phyloP scores from a whole-genome alignment of 352 stramenopile genomes.

The Stephanocyclus meneghinianus region DNA sequence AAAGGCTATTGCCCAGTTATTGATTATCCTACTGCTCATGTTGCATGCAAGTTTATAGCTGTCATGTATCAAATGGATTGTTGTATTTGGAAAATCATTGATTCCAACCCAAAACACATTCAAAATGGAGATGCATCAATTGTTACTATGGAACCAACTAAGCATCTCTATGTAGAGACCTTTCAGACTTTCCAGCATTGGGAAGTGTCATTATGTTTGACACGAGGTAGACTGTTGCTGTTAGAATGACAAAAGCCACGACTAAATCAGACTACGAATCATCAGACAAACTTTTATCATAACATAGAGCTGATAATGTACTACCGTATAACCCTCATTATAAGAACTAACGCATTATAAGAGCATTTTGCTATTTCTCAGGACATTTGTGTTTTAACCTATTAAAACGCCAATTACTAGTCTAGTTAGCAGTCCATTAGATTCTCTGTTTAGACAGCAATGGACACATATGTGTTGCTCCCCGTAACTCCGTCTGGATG shows the following conservation, averaged over 20 bases:
- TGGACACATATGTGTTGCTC: too few species aligned
- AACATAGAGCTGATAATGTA: too few species aligned
- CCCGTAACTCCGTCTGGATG: too few species aligned
- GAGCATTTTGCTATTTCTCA: too few species aligned
- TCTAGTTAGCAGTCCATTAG: too few species aligned
- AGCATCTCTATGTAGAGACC: conserved; percentile 95
- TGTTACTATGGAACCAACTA: conserved; percentile 91
- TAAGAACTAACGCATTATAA: too few species aligned
- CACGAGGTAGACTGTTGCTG: conserved; percentile 94
- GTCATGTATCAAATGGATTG: conserved; percentile 97
- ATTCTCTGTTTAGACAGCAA: too few species aligned
- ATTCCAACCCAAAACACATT: conserved; percentile 91
- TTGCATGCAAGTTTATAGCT: conserved; percentile 92
- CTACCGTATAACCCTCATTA: too few species aligned
- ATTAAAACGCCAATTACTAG: too few species aligned
- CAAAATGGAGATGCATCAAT: conserved; percentile 95
- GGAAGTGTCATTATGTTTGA: conserved; percentile 96
- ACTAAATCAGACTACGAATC: not conserved
- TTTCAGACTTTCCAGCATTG: conserved; percentile 94
- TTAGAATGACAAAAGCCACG: conserved; percentile 93
- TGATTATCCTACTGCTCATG: conserved; percentile 95
- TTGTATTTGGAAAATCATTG: conserved; percentile 92
- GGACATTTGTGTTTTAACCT: too few species aligned
- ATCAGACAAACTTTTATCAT: not conserved
- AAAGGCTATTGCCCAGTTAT: conserved; percentile 93